A percentile compares a stretch with the other conserved stretches of the same genome.
These are phyloP conservation scores for Dissoconium aciculare DNA, from an alignment of 2,329 filamentous ascomycete species.

Conservation along the genomic window DNA sequence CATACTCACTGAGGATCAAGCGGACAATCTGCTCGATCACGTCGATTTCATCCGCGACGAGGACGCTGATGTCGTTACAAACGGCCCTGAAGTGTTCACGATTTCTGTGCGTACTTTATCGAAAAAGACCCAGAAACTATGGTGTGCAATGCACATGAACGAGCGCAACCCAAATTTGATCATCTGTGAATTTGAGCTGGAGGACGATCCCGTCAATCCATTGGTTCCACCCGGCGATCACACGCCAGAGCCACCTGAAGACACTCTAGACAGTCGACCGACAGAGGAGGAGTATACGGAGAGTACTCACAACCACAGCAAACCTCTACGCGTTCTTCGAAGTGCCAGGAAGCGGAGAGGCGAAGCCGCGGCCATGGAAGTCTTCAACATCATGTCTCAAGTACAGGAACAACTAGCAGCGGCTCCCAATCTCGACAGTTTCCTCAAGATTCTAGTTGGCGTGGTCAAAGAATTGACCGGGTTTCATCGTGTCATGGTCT, in stretches of 20 bases:
- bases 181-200: slow-evolving; percentile 78
- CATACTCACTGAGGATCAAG: slow-evolving; percentile 68
- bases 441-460: slow-evolving; percentile 69
- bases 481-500: slow-evolving; percentile 85
- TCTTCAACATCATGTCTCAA: slow-evolving; percentile 84
- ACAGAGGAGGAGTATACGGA: slow-evolving; percentile 59
- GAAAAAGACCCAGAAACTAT: slow-evolving; percentile 50
- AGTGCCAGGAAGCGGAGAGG: slow-evolving; percentile 61
- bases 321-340: slow-evolving; percentile 59
- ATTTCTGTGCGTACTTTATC: slow-evolving; percentile 51
- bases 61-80: slow-evolving; percentile 55
- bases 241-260: slow-evolving; percentile 50
- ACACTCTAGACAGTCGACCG: slow-evolving; percentile 58
- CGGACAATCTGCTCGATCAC: slow-evolving; percentile 71
- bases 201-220: slow-evolving; percentile 58
- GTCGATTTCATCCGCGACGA: slow-evolving; percentile 79
- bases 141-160: slow-evolving; percentile 75
- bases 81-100: slow-evolving; percentile 77
- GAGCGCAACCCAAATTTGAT: slow-evolving; percentile 52
- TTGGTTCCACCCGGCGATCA: slow-evolving; percentile 46
- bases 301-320: slow-evolving; percentile 61
- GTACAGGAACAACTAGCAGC: slow-evolving; percentile 73
- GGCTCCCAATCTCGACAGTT: slow-evolving; percentile 53
- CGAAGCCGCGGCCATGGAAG: slow-evolving; percentile 72
- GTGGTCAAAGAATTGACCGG: slow-evolving; percentile 81